Base-by-base conservation (phyloP, 176 grass and related monocot genomes). In the Stipa capillata region DNA sequence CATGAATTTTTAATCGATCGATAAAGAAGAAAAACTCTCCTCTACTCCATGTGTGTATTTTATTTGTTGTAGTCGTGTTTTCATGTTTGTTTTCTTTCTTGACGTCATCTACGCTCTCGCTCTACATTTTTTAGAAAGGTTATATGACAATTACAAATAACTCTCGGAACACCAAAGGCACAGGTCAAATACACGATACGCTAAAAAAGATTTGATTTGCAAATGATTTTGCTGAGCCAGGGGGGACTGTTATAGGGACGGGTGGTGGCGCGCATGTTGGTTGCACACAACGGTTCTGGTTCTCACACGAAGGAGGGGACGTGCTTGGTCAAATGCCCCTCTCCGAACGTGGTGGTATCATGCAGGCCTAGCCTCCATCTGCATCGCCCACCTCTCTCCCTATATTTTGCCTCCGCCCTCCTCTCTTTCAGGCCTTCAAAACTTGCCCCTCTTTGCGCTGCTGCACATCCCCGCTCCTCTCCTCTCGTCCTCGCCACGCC, bases 371-470 rank as follows among this genome's bases (percentile, higher is more conserved):
- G 72, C 54, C 73, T 82, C 43, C 72, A 55, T 75, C 79, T 55
- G 15, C 66, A 29, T 48, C 53, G 47, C 37, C 85, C 79, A 23
- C 54, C 36, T 53, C 23, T 29, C 62, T 40, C 51, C 54, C 82
- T 89, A 89, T 89, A 89, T 89, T 73, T 89, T 51, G 77, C 77
- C 63, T 80, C 70, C 82, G 28, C 76, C 70, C 36, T 54, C 71
- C 87, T 75, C 82, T 81, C 70, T 80, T 88, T 88, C 82, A 76
- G 81, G 76, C 76, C 87, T 89, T 76, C 70, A 85, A 85, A 89
- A 85, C 87, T 89, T 69, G 62, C 61, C 58, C 53, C 61, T 64
- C 15, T 14, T 79, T 69, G 43, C 25, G 6, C n/a, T 36, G 57
- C 70, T 21, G 50, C 70, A 70, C 63, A 51, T 45, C 43, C 68